phyloP scores from a whole-genome alignment of 257 asterid species.

The Cynanchum wilfordii region DNA sequence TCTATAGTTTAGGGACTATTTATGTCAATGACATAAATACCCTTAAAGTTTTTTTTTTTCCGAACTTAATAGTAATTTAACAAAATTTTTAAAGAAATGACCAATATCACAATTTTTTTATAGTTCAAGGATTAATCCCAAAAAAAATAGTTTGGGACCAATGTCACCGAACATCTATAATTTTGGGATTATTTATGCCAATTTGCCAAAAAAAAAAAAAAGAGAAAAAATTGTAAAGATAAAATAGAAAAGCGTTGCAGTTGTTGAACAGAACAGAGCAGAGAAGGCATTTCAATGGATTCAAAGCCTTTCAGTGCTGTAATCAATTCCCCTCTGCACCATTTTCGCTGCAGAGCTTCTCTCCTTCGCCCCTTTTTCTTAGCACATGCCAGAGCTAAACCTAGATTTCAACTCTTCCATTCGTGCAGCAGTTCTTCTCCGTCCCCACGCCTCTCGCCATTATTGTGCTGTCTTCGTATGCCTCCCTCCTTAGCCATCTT shows the following conservation, averaged over 20 bases:
- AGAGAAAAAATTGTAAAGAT: too few relatives aligned
- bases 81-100: too few relatives aligned
- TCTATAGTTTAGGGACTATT: too few relatives aligned
- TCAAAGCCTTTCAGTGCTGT: constrained; percentile 2
- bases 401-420: constrained; percentile 22
- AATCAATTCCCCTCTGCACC: not conserved
- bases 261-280: not conserved
- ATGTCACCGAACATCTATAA: too few relatives aligned
- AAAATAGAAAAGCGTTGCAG: not conserved
- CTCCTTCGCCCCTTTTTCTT: constrained; percentile 26
- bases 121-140: too few relatives aligned
- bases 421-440: constrained; percentile 32
- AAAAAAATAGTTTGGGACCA: too few relatives aligned
- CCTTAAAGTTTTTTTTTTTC: too few relatives aligned
- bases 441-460: constrained; percentile 36
- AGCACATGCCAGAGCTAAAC: constrained; percentile 16
- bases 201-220: not conserved
- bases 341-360: constrained; percentile 20
- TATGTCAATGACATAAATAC: too few relatives aligned
- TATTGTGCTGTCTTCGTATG: constrained; percentile 42
- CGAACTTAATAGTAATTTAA: too few relatives aligned
- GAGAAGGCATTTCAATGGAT: constrained; percentile 8
- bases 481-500: not conserved
- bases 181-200: too few relatives aligned
- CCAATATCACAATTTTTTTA: too few relatives aligned